Evolutionary conservation across 2,329 filamentous ascomycete species (phyloP), one percentile per base, ranked within the genome.

Genomic region (Fusarium nodosum): DNA sequence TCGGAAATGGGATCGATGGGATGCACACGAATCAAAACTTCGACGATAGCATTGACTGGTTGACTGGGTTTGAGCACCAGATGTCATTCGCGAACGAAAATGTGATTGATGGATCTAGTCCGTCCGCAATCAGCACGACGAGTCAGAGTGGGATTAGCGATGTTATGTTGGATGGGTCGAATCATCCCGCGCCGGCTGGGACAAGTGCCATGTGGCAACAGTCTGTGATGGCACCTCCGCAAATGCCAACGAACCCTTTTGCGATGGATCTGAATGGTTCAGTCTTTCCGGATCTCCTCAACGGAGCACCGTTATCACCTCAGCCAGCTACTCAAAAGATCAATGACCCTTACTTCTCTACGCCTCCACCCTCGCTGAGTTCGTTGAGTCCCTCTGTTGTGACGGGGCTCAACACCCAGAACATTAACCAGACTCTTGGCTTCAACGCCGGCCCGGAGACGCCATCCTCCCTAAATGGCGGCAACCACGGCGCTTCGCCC

Each of bases 61-160:
- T 88, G 68, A 90, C 90, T 62, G 91, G 91, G 24, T 92, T 97
- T 77, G 93, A 96, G 68, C 88, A 91, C 74, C 88, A 92, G 46
- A 88, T 95, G 84, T 87, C 87, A 10, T 90, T 93, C 77, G 82
- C 84, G 57, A 91, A 91, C 74, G 94, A 97, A 73, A 91, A 90
- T 70, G 93, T 93, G 30, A 88, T 97, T 56, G 95, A 97, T 74
- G 94, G 92, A 62, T 98, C 96, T 13, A 98, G 96, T 16, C 96
- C 96, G 18, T 98, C 96, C 11, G 94, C 94, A 47, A 95, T 98
- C 79, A 98, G 95, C 82, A 97, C 93, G 44, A 93, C 93, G 62
- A 98, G 94, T 80, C 94, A 97, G 76, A 95, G 92, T 78, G 93
- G 91, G 52, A 92, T 94, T 79, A 97, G 93, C 80, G 96, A 98